A percentile compares a stretch with the other conserved stretches of the same genome.
These are phyloP conservation scores for Glaciozyma antarctica DNA, from an alignment of 768 basidiomycete genomes.

Conservation along the genomic window DNA sequence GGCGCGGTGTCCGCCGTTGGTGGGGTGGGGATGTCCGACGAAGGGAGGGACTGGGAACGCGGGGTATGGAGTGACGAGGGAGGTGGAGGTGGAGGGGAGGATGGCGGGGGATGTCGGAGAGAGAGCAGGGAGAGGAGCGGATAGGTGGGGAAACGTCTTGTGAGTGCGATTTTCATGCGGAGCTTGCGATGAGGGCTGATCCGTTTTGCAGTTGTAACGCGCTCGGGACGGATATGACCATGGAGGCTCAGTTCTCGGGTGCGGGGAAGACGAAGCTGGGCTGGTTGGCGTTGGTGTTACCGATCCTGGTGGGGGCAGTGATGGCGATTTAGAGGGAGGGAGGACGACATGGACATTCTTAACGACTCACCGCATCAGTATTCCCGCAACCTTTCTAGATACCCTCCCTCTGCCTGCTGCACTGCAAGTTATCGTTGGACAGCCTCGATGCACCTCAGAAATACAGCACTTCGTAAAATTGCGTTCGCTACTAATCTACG, in stretches of 20 bases:
- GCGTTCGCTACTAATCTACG: too few species aligned
- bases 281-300: too few species aligned
- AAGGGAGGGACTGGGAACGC: slow-evolving; percentile 18
- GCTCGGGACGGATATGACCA: slow-evolving; percentile 17
- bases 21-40: slow-evolving; percentile 57
- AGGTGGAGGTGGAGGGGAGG: background rate
- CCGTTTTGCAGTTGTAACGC: slow-evolving; percentile 25
- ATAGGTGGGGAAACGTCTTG: slow-evolving; percentile 34
- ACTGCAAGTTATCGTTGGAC: too few species aligned
- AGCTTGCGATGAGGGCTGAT: background rate
- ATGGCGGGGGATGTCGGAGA: slow-evolving; percentile 23
- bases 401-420: too few species aligned
- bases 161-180: slow-evolving; percentile 4
- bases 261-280: too few species aligned
- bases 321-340: too few species aligned
- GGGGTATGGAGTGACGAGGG: slow-evolving; percentile 15
- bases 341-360: too few species aligned
- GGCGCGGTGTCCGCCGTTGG: slow-evolving; percentile 64
- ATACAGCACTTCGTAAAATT: too few species aligned
- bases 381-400: too few species aligned
- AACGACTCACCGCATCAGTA: too few species aligned
- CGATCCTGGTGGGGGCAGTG: too few species aligned
- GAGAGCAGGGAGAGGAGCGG: slow-evolving; percentile 4
- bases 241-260: slow-evolving; percentile 8
- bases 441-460: too few species aligned